Evolutionary conservation across 2,329 filamentous ascomycete species (phyloP), one percentile per base, ranked within the genome.

Genomic region (Ophiostoma sp.): DNA sequence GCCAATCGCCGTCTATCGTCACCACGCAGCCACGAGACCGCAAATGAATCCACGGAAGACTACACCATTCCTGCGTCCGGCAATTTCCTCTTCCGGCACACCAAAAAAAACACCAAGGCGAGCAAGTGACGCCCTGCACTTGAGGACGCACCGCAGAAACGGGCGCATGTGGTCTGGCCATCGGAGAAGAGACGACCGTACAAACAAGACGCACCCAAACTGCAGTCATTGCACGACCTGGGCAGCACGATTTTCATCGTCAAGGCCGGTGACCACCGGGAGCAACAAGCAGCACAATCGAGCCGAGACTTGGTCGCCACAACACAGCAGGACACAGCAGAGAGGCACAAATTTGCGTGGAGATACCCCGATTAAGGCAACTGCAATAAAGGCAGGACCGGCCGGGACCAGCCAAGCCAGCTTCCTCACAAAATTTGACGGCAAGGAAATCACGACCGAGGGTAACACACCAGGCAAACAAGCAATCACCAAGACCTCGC

Each of bases 311-410:
- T 22, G 36, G 61, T 22, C 36, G 8, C 36, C 8, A 28, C 39
- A 7, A 25, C 28, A 28, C 28, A 61, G 42, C 59, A 33, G 15
- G 59, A 22, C 59, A 42, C 59, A 25, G n/a, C 59, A 63, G 59
- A 25, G n/a, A 8, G n/a, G 33, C 59, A 63, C 9, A n/a, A 6
- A n/a, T n/a, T 63, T 33, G 33, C 36, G 11, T 17, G 61, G 25
- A n/a, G 12, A 68, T 33, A 5, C 33, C 39, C 17, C 25, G 28
- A 25, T 11, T 22, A 66, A 9, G 63, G 15, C 42, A 68, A 50
- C 42, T 50, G 63, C 39, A 68, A 48, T 42, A 39, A 70, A 59
- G 50, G 69, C 69, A 70, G 61, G n/a, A 42, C 36, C 36, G 45
- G 28, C 55, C 55, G 55, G 28, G 15, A 19, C 25, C 12, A 59